Base-by-base conservation (phyloP, 345 rosid genomes). In the Linum tenue region DNA sequence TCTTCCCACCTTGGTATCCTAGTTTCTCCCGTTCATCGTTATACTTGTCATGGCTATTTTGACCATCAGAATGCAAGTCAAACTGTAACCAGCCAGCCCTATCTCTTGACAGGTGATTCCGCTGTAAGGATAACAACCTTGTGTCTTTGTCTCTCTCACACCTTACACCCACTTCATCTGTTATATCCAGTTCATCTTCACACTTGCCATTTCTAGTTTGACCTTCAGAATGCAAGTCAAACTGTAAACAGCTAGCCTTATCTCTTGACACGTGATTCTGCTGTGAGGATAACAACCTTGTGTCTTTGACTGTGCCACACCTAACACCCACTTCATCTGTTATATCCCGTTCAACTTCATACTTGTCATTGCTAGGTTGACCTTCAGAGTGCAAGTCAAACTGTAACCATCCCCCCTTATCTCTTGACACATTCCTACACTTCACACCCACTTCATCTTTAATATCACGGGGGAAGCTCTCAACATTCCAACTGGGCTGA, bases 401-500 rank as follows among this genome's bases (percentile, higher is more conserved):
- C 67, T 8, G 38, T 39, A 68, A 67, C 69, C 72, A 40, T 31
- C 64, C 71, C 69, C 69, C 64, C 65, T 64, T 56, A 56, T 70
- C 69, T 62, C 57, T 5, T 57, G 58, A 67, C 60, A n/a, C 2
- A 56, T 53, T 66, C 63, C 76, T 39, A 66, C 68, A 63, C 62
- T 67, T 72, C 64, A 64, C 75, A 69, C 75, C 76, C 73, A 76
- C 73, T 74, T 71, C 75, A 56, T 65, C 59, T 42, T 73, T 63
- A 64, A 37, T 63, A 63, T 75, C 71, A 22, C 75, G 69, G 37
- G 68, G 63, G 60, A 71, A 71, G 64, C 79, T 68, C 65, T 77
- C 80, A 77, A 62, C 68, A 66, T 69, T 66, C 89, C 82, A 60
- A 59, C 63, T 22, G 64, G 67, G 67, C 51, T 58, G 63, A 78